Percentiles rank a stretch among this genome's conserved stretches.
These are phyloP conservation scores for Ramaria rubella DNA, from an alignment of 768 basidiomycete genomes.

Conservation along the genomic window DNA sequence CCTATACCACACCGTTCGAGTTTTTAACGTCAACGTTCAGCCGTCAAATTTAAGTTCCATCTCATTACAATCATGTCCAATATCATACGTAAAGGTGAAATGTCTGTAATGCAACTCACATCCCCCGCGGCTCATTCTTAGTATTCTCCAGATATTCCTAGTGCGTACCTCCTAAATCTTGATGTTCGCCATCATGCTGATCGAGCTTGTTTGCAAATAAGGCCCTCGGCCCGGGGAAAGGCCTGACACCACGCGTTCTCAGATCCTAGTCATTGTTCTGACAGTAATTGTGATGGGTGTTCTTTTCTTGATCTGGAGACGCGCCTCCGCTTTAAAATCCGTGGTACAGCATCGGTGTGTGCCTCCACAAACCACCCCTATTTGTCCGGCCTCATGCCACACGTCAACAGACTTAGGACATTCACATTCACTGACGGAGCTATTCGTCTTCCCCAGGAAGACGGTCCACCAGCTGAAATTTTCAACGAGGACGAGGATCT, in stretches of 20 bases:
- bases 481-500: constrained; percentile 4
- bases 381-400: not conserved
- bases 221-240: not conserved
- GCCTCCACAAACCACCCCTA: not conserved
- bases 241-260: not conserved
- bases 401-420: not conserved
- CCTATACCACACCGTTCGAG: not conserved
- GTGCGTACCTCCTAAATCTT: not conserved
- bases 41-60: too few relatives aligned
- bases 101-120: not conserved
- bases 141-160: not conserved
- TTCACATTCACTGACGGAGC: not conserved
- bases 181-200: not conserved
- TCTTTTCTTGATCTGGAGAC: constrained; percentile 1
- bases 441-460: not conserved
- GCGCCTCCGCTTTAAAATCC: not conserved
- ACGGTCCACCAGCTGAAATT: constrained; percentile 1
- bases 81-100: not conserved
- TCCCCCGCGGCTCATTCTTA: not conserved
- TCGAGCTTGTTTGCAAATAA: not conserved
- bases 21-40: not conserved
- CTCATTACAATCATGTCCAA: not conserved
- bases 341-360: constrained; percentile 2
- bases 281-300: not conserved
- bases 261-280: not conserved